Evolutionary conservation across 2,329 filamentous ascomycete species (phyloP).

Genomic region (Fusarium xylarioides): DNA sequence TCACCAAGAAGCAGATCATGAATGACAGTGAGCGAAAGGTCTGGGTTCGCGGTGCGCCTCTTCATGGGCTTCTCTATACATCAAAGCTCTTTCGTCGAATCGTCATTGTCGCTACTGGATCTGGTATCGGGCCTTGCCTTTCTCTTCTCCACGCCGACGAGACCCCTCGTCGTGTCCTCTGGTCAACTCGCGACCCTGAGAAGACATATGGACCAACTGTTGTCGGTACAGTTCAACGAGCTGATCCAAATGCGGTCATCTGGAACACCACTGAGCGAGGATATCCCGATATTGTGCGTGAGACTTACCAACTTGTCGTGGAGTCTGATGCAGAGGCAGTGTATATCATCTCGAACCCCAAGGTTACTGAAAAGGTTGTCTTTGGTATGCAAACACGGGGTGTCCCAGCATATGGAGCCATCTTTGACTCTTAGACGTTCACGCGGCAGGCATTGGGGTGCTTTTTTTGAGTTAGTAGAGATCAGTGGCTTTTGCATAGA

Average conservation of each 20-base stretch:
- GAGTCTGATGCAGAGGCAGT: conserved; percentile 16
- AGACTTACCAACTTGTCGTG: conserved; percentile 15
- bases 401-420: conserved; percentile 1
- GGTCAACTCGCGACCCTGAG: conserved; percentile 12
- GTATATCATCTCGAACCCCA: conserved; percentile 12
- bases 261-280: conserved; percentile 17
- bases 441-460: background rate
- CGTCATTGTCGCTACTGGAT: conserved; percentile 7
- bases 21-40: conserved; percentile 1
- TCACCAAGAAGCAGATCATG: conserved; percentile 18
- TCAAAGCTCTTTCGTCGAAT: conserved; percentile 7
- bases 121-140: conserved; percentile 9
- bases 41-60: conserved; percentile 13
- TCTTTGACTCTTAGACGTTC: conserved; percentile 2
- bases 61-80: background rate
- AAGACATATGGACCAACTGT: conserved; percentile 10
- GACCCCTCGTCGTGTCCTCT: conserved; percentile 7
- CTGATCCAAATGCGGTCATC: conserved; percentile 9
- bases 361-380: conserved; percentile 14
- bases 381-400: conserved; percentile 8
- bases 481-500: too few relatives aligned
- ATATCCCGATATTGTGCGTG: conserved; percentile 6
- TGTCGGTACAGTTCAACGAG: background rate
- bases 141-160: conserved; percentile 2
- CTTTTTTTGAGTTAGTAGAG: background rate